Evolutionary conservation across 2,329 filamentous ascomycete genomes (phyloP), one percentile per base, ranked within the genome.

Genomic region (Talaromyces verruculosus): DNA sequence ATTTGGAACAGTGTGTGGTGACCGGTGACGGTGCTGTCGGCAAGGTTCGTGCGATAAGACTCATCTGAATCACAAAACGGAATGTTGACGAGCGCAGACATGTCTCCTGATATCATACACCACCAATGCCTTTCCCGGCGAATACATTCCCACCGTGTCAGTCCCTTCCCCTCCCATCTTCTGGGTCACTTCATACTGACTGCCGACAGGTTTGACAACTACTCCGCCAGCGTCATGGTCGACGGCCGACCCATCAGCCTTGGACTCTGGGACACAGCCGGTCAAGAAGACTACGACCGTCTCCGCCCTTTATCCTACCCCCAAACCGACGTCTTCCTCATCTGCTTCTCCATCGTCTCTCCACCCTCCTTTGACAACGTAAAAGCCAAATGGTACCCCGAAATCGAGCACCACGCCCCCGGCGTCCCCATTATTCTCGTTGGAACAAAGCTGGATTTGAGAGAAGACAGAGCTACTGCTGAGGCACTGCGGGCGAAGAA

Each of bases 51-150:
- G 65, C 22, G 17, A 35, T 15, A 17, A 25, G 60, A 45, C 22
- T n/a, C 13, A 22, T 37, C 25, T 25, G 25, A 25, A 25, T 11
- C 39, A 43, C 5, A 13, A 8, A 25, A 63, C 11, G 5, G 30
- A 51, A 51, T 49, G 22, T 39, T 57, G 53, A 57, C 53, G 19
- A 39, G 68, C 65, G 53, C 69, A 97, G 94, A 99, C 95, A 85
- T 99, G 95, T 85, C 89, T 99, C 67, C 89, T 99, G 75, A 99
- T 99, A 79, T 98, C 94, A 63, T 99, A 99, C 84, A 98, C 95
- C 70, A 99, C 95, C 70, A 99, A 98, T 84, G 95, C 95, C 71
- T 99, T 99, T 80, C 95, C 95, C n/a, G 95, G 95, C 80, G 95
- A 99, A 85, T 99, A 99, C 82, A 98, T 99, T 74, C 95, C 95